Base-by-base conservation (phyloP, 2,329 filamentous ascomycete genomes). In the Periconia macrospinosa region DNA sequence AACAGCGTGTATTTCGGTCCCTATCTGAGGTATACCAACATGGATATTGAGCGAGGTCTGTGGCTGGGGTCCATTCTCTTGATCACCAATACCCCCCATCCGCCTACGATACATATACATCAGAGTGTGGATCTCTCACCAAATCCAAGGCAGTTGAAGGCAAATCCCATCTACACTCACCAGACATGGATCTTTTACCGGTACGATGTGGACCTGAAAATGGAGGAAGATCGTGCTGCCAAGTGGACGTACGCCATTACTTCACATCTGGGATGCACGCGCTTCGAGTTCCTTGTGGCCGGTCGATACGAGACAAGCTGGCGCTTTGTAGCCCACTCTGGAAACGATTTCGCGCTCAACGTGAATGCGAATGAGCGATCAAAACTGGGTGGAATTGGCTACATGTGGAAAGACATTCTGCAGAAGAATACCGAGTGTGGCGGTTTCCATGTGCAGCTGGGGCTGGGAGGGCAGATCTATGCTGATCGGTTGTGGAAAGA, bases 211-310 rank as follows among this genome's bases (percentile, higher is more conserved):
- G 90, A 96, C 57, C 75, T 99, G 45, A 86, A 85, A 56, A 99
- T 99, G 94, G 87, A 89, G 33, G 92, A 97, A 15, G 71, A 79
- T 15, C 83, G 81, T 23, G 83, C 85, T 30, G 89, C 91, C 0
- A 89, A 94, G 69, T 99, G 94, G 94, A 99, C 94, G 0, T 99
- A 99, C 69, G 94, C 94, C 1, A 92, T 99, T 48, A 99, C 94
- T 0, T 97, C 94, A 1, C 92, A 97, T 68, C 81, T 97, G 18
- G 94, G 94, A 33, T 99, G 94, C 76, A 97, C 94, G n/a, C 85
- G 94, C 23, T 99, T 97, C 73, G 94, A 99, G 68, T 99, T 99
- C 73, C 82, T 97, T 18, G 90, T 99, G 17, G 94, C 94, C 18
- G 93, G 93, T 7, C 88, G 91, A 54, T 81, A 91, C 60, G 94